Percentiles rank a stretch among this genome's conserved stretches.
These are phyloP conservation scores for Penicillium sp. DNA, from an alignment of 2,329 filamentous ascomycete genomes.

Conservation along the genomic window DNA sequence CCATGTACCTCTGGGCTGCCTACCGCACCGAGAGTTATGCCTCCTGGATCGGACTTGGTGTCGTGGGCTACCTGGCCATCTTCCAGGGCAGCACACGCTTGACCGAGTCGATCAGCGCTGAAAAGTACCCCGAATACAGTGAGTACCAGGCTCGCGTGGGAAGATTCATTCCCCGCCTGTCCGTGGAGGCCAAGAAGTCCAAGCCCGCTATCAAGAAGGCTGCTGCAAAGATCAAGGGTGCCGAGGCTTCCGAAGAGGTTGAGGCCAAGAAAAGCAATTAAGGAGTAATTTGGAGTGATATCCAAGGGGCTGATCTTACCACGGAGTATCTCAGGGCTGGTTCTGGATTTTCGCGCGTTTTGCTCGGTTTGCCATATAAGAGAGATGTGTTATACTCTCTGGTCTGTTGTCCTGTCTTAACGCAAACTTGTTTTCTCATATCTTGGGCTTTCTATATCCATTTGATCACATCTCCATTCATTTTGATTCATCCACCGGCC, in stretches of 20 bases:
- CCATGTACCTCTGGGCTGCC: slow-evolving; percentile 85
- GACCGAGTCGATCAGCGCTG: slow-evolving; percentile 76
- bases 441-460: not conserved
- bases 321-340: not conserved
- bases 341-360: not conserved
- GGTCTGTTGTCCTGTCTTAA: not conserved
- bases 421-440: not conserved
- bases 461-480: not conserved
- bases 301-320: not conserved
- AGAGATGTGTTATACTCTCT: not conserved
- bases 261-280: slow-evolving; percentile 26
- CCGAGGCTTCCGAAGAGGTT: slow-evolving; percentile 14
- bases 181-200: slow-evolving; percentile 34
- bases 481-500: not conserved
- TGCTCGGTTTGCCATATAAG: not conserved
- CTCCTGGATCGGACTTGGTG: slow-evolving; percentile 77
- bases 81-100: slow-evolving; percentile 90
- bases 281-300: not conserved
- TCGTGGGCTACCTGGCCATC: slow-evolving; percentile 69
- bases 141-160: slow-evolving; percentile 81
- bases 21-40: slow-evolving; percentile 68
- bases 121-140: slow-evolving; percentile 86
- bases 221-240: slow-evolving; percentile 10
- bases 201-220: slow-evolving; percentile 26
- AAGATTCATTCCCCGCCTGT: slow-evolving; percentile 70